These are phyloP conservation scores for Sporisorium scitamineum DNA, from an alignment of 1,284 basidiomycete genomes.

Conservation along the genomic window DNA sequence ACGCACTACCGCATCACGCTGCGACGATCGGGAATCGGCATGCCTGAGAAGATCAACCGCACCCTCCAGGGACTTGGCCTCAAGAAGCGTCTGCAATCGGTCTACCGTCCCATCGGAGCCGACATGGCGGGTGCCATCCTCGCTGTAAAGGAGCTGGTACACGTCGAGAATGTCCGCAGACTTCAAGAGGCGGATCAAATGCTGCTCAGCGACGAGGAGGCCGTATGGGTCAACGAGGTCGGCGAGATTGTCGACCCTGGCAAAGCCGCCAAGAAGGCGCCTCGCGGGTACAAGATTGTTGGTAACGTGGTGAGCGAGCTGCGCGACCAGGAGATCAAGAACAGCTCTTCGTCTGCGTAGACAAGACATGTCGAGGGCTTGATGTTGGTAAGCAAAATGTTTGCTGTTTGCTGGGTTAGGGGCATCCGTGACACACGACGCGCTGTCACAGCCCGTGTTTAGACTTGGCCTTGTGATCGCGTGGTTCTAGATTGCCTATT, in stretches of 20 bases:
- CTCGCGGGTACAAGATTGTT: conserved; percentile 64
- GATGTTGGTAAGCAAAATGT: no score
- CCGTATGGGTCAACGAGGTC: conserved; percentile 63
- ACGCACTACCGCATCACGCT: conserved; percentile 88
- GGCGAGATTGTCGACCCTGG: conserved; percentile 68
- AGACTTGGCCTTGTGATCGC: no score
- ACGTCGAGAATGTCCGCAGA: conserved; percentile 79
- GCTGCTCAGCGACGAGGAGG: conserved; percentile 48
- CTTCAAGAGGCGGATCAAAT: conserved; percentile 54
- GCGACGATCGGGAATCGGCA: conserved; percentile 82
- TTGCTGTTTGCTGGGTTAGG: no score
- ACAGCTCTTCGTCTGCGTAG: conserved; percentile 17
- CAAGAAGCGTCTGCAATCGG: conserved; percentile 82
- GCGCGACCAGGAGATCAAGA: conserved; percentile 57
- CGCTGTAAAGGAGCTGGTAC: conserved; percentile 84
- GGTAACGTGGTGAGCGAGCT: conserved; percentile 64
- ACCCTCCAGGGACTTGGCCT: conserved; percentile 82
- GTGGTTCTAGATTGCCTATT: no score
- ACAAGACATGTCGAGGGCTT: no score
- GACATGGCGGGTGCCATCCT: conserved; percentile 85
- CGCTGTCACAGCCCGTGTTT: no score
- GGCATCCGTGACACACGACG: no score
- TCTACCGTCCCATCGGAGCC: conserved; percentile 79
- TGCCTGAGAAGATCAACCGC: conserved; percentile 78
- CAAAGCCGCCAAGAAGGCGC: conserved; percentile 61